Conservation (phyloP, 176 grass and related monocot genomes). For the Bonia amplexicaulis region DNA sequence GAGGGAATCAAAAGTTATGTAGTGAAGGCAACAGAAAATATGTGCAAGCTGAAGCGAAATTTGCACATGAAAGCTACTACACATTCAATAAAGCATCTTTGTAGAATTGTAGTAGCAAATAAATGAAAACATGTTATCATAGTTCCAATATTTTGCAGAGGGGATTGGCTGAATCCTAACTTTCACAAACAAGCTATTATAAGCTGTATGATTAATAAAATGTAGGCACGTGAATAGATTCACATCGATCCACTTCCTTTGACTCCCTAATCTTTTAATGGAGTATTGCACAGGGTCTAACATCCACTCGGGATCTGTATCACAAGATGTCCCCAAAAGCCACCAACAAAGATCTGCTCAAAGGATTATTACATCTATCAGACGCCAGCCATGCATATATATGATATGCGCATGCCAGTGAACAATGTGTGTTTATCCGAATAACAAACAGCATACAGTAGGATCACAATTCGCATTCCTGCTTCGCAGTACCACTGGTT, state of each 20-base stretch:
- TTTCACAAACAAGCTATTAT: not conserved
- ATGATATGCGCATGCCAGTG: not conserved
- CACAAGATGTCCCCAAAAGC: not conserved
- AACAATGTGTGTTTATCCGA: not conserved
- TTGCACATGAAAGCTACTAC: not conserved
- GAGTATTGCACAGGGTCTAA: not conserved
- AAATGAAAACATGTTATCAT: not conserved
- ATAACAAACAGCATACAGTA: not conserved
- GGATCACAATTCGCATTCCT: not conserved
- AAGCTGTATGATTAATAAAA: not conserved
- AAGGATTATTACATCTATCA: not conserved
- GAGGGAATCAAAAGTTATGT: not conserved
- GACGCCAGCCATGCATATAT: not conserved
- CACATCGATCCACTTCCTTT: not conserved
- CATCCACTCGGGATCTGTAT: not conserved
- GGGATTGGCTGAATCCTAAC: not conserved
- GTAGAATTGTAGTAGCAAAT: not conserved
- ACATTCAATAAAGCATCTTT: not conserved
- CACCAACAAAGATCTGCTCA: not conserved
- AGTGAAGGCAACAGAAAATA: not conserved
- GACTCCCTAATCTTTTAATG: not conserved
- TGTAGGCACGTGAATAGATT: not conserved
- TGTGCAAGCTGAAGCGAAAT: not conserved
- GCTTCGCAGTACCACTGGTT: not conserved
- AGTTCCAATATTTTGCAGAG: not conserved